A percentile compares a stretch with the other conserved stretches of the same genome.
These are phyloP conservation scores for Priceomyces fermenticarens DNA, from an alignment of 805 yeast genomes.

Conservation along the genomic window DNA sequence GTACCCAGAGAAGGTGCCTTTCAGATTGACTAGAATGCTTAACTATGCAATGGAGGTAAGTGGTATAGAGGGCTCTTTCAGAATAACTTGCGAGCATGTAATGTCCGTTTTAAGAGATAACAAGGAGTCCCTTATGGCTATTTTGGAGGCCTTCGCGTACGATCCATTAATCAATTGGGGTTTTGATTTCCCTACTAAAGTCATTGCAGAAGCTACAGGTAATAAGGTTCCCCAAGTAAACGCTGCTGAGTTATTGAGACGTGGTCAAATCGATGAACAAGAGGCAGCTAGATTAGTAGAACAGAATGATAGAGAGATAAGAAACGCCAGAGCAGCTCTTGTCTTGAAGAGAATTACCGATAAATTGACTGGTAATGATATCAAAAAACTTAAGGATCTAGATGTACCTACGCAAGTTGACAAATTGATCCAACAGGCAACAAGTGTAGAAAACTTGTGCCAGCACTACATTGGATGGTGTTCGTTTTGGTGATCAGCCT, in stretches of 20 bases:
- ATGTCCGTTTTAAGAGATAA: conserved; percentile 93
- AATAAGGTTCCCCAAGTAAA: conserved; percentile 64
- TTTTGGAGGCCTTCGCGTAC: conserved; percentile 95
- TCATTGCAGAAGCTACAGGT: conserved; percentile 72
- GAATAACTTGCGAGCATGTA: conserved; percentile 95
- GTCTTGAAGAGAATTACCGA: conserved; percentile 89
- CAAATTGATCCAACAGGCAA: conserved; percentile 90
- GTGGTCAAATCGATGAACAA: conserved; percentile 71
- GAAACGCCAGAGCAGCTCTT: conserved; percentile 87
- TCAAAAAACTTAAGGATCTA: conserved; percentile 65
- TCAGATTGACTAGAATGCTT: conserved; percentile 93
- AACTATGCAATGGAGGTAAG: conserved; percentile 98
- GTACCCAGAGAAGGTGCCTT: conserved; percentile 97
- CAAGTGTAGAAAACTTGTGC: conserved; percentile 91
- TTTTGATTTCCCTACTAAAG: conserved; percentile 83
- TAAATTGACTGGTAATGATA: conserved; percentile 91
- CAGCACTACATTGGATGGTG: conserved; percentile 99
- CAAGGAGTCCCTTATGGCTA: conserved; percentile 96
- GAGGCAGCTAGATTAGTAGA: conserved; percentile 70
- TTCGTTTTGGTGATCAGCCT: conserved; percentile 75
- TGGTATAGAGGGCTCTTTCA: conserved; percentile 95
- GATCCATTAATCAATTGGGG: conserved; percentile 99
- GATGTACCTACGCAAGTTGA: conserved; percentile 91
- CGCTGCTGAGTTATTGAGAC: conserved; percentile 66
- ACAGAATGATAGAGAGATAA: conserved; percentile 67